Base-by-base conservation (phyloP, 1,284 basidiomycete genomes). In the Flammula alnicola region DNA sequence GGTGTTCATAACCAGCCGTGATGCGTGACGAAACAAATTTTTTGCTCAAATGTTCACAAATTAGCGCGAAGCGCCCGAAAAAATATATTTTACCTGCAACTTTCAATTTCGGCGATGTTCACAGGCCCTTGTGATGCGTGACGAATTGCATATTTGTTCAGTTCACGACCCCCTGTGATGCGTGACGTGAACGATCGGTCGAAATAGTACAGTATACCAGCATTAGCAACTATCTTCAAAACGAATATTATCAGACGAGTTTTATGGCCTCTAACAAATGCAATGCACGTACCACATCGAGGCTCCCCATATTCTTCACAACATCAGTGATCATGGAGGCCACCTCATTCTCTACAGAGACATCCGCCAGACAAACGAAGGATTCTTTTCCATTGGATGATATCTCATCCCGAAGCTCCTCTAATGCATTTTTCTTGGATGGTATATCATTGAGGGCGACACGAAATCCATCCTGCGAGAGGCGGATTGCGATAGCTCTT, bases 371-470 rank as follows among this genome's bases (percentile, higher is more conserved):
- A 14, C 59, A 49, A 3, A 53, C 35, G 5, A 58, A 43, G 4
- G 58, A 55, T 25, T 55, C 41, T 12, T 57, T 49, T 5, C 66
- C 66, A 16, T 35, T 47, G 4, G 43, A 23, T 3, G 42, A 46
- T 9, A 68, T 65, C 20, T 63, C 56, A 4, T 46, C 38, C 2
- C 46, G 53, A 3, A 65, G 41, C 5, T 43, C 26, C 10, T 57
- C 53, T 1, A 69, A 50, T 7, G 49, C 42, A 8, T 47, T 37
- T 3, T 27, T 25, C 20, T 55, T 45, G 1, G 52, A 48, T 3
- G 47, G 47, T 3, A 68, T 52, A 42, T 69, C 69, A 45, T 64
- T 69, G 14, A 69, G 25, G 3, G 58, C 64, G 12, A 71, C 41
- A 12, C 63, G 44, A 33, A 52, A 65, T 0, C 69, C 69, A 25